Evolutionary conservation across 2,329 filamentous ascomycete species (phyloP).

Genomic region (Microdochium bolleyi): DNA sequence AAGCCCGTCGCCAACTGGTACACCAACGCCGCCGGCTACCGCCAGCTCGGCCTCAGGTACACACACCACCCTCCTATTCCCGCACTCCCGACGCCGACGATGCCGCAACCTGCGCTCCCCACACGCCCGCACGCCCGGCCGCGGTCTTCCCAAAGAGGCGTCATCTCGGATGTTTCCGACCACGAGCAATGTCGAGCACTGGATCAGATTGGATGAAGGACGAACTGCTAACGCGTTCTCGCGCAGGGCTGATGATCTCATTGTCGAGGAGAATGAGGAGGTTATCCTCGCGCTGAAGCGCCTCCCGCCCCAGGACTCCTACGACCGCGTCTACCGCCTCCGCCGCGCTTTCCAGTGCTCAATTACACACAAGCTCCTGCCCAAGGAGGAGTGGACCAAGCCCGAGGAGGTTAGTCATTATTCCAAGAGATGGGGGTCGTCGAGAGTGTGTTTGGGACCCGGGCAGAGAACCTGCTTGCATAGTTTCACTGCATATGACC

Average conservation of each 20-base stretch:
- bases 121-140: too few species aligned
- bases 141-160: too few species aligned
- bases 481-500: too few species aligned
- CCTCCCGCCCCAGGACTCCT: slow-evolving; percentile 80
- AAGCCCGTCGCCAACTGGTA: slow-evolving; percentile 85
- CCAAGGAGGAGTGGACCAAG: slow-evolving; percentile 54
- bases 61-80: slow-evolving; percentile 1
- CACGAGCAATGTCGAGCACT: not conserved
- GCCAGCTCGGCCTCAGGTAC: slow-evolving; percentile 86
- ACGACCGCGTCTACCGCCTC: slow-evolving; percentile 96
- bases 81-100: not conserved
- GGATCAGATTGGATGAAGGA: not conserved
- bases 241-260: slow-evolving; percentile 82
- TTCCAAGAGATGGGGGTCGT: not conserved
- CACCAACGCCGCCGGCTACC: slow-evolving; percentile 80
- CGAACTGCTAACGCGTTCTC: not conserved
- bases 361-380: slow-evolving; percentile 55
- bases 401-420: slow-evolving; percentile 35
- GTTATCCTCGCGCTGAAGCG: slow-evolving; percentile 87
- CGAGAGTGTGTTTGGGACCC: too few species aligned
- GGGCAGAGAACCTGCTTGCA: too few species aligned
- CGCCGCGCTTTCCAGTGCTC: slow-evolving; percentile 83
- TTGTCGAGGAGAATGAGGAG: slow-evolving; percentile 82
- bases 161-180: too few species aligned
- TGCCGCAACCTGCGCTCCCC: too few species aligned